Evolutionary conservation across 2,329 filamentous ascomycete genomes (phyloP), one percentile per base, ranked within the genome.

Genomic region (Penicillium sp.): DNA sequence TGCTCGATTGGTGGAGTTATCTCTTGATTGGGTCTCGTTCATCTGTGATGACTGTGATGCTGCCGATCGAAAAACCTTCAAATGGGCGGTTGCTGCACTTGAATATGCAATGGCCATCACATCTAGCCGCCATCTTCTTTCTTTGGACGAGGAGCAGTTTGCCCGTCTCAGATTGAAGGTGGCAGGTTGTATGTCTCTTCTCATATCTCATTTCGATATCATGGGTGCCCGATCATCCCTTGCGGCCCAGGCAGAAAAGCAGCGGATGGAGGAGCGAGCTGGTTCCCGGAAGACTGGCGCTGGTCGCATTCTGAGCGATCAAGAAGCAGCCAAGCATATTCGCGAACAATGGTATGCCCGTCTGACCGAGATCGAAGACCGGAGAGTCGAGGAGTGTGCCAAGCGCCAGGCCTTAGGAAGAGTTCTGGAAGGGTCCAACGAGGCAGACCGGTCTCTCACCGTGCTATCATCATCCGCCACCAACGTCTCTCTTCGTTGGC

Each of bases 41-140:
- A 95, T 99, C 64, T 96, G 93, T 70, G 93, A 98, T 69, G 95
- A 99, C 74, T 99, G 95, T 75, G 85, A 96, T 65, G 91, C 95
- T 10, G 92, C 92, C 4, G 95, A 99, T 74, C 86, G 93, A 65
- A 96, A 93, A 77, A 97, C 95, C 0, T 99, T 99, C 78, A 89
- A 93, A 63, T 99, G 95, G 95, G 92, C 95, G 8, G 96, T 99
- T 31, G 85, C 93, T 51, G 95, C 95, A 10, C 83, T 99, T 13
- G 95, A 99, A 72, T 96, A 98, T 72, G 91, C 93, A 53, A 98
- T 97, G 92, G 87, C 90, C 64, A 98, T 98, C 89, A 99, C 95
- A 0, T 86, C 92, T 52, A 95, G 95, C 11, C 88, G 93, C 58
- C 93, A 96, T 68, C 96, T 99, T 48, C 78, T 99, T n/a, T 91